Percentiles rank a stretch among this genome's conserved stretches.
Evolutionary conservation across 306 rosid genomes (phyloP).

Genomic region (Bauhinia variegata): DNA sequence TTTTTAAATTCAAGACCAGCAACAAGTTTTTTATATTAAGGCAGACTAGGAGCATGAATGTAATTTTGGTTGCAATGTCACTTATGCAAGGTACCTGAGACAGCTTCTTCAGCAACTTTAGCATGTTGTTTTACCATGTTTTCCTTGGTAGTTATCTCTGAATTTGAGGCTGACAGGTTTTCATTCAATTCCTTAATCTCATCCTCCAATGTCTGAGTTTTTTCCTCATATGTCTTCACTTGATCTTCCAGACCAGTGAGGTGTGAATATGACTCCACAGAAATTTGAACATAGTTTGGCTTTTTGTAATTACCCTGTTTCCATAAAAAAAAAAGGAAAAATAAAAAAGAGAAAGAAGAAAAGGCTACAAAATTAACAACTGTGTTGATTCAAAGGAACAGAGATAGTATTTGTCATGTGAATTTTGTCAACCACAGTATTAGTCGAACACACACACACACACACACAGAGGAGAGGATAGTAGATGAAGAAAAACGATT

Average conservation of each 20-base stretch:
- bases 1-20: slow-evolving; percentile 19
- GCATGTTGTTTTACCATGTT: slow-evolving; percentile 88
- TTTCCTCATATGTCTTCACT: slow-evolving; percentile 73
- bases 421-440: slow-evolving; percentile 12
- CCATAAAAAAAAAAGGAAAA: slow-evolving; percentile 10
- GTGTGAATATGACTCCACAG: slow-evolving; percentile 87
- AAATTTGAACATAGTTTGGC: slow-evolving; percentile 79
- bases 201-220: slow-evolving; percentile 70
- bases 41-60: slow-evolving; percentile 12
- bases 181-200: slow-evolving; percentile 74
- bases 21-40: slow-evolving; percentile 21
- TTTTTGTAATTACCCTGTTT: slow-evolving; percentile 74
- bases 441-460: background rate
- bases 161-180: slow-evolving; percentile 67
- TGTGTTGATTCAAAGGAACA: slow-evolving; percentile 27
- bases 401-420: background rate
- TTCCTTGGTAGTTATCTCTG: slow-evolving; percentile 88
- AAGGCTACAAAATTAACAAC: slow-evolving; percentile 21
- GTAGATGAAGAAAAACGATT: background rate
- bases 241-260: slow-evolving; percentile 83
- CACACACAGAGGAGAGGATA: too few species aligned
- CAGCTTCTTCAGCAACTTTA: slow-evolving; percentile 98
- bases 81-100: slow-evolving; percentile 64
- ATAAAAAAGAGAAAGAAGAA: slow-evolving; percentile 11
- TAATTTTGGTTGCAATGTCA: too few species aligned